Percentiles rank a stretch among this genome's conserved stretches.
These are phyloP conservation scores for Penicillium aurantiogriseum DNA, from an alignment of 2,329 filamentous ascomycete species.

Conservation along the genomic window DNA sequence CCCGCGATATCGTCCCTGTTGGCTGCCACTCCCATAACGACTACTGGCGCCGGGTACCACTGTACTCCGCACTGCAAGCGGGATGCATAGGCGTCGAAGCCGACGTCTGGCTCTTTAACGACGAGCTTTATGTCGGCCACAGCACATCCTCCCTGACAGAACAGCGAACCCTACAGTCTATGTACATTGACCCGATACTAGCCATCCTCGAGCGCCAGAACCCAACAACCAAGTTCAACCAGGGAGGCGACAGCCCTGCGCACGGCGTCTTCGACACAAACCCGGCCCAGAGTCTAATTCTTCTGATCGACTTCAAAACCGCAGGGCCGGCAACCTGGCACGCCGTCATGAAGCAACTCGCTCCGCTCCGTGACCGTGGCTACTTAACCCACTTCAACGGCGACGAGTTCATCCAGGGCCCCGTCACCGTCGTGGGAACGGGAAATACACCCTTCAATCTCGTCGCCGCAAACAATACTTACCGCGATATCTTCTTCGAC, in stretches of 20 bases:
- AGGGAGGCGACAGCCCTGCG: conserved; percentile 26
- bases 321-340: conserved; percentile 40
- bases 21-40: conserved; percentile 60
- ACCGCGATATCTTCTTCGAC: conserved; percentile 58
- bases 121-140: conserved; percentile 58
- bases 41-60: conserved; percentile 56
- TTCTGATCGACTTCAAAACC: conserved; percentile 55
- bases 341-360: conserved; percentile 43
- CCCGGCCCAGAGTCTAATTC: conserved; percentile 50
- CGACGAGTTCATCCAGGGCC: conserved; percentile 39
- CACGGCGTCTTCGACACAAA: conserved; percentile 54
- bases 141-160: conserved; percentile 47
- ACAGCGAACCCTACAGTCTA: conserved; percentile 48
- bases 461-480: conserved; percentile 47
- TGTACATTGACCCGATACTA: conserved; percentile 55
- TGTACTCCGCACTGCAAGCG: conserved; percentile 55
- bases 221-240: conserved; percentile 39
- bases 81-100: conserved; percentile 58
- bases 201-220: conserved; percentile 53
- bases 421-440: conserved; percentile 55
- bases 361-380: conserved; percentile 48
- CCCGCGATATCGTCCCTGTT: conserved; percentile 50
- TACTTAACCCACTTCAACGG: conserved; percentile 55
- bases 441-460: conserved; percentile 53
- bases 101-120: conserved; percentile 55